These are phyloP conservation scores for Verticillium nubilum DNA, from an alignment of 2,329 filamentous ascomycete species.

Conservation along the genomic window DNA sequence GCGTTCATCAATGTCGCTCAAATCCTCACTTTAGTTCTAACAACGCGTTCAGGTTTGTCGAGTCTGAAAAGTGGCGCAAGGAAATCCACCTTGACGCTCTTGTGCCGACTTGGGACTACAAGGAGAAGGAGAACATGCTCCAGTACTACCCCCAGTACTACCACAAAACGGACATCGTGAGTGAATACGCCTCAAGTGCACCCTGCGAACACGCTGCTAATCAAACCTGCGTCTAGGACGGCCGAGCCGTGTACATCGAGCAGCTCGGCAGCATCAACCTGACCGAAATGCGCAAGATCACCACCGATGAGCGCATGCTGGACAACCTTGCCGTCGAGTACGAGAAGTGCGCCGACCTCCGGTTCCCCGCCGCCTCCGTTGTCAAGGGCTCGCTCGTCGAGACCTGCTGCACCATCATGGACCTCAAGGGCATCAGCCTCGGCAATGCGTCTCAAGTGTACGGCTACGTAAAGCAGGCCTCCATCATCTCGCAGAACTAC, in stretches of 20 bases:
- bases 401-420: slow-evolving; percentile 98
- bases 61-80: slow-evolving; percentile 86
- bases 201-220: not conserved
- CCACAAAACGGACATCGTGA: slow-evolving; percentile 87
- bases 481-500: slow-evolving; percentile 94
- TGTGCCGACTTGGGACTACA: slow-evolving; percentile 77
- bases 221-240: slow-evolving; percentile 59
- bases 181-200: not conserved
- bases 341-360: slow-evolving; percentile 89
- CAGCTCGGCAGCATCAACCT: slow-evolving; percentile 92
- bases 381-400: slow-evolving; percentile 86
- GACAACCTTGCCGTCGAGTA: slow-evolving; percentile 96
- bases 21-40: not conserved
- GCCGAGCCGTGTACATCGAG: slow-evolving; percentile 95
- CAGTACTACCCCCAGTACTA: slow-evolving; percentile 98
- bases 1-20: not conserved
- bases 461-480: slow-evolving; percentile 79
- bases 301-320: slow-evolving; percentile 86
- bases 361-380: slow-evolving; percentile 90
- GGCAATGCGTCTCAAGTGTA: slow-evolving; percentile 79
- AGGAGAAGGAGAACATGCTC: slow-evolving; percentile 76
- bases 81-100: slow-evolving; percentile 80
- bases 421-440: slow-evolving; percentile 89
- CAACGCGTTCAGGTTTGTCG: slow-evolving; percentile 66
- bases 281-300: slow-evolving; percentile 86